Evolutionary conservation across 768 basidiomycete species (phyloP).

Genomic region (Lactarius evosmus): DNA sequence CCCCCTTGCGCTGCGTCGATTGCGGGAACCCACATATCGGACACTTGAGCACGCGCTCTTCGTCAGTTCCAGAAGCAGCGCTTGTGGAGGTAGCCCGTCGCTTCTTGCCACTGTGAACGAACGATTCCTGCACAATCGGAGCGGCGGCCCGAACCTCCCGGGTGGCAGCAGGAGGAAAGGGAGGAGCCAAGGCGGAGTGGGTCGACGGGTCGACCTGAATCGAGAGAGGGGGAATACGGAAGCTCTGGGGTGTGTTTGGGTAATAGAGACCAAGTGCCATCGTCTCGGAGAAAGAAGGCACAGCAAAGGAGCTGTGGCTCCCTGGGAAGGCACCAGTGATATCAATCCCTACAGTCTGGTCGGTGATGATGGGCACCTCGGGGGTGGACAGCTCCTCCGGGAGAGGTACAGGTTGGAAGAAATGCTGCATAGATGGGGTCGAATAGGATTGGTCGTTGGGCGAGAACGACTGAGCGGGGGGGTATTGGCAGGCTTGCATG

Average conservation of each 20-base stretch:
- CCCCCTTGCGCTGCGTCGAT: slow-evolving; percentile 11
- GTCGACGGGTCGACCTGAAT: background rate
- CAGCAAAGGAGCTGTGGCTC: background rate
- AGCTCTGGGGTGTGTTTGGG: background rate
- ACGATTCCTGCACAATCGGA: background rate
- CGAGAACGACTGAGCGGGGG: background rate
- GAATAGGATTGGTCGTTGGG: background rate
- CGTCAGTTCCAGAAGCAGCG: background rate
- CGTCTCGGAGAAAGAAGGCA: background rate
- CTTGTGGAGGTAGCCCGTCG: background rate
- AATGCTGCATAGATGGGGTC: background rate
- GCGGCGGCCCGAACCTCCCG: slow-evolving; percentile 4
- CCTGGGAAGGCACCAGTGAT: background rate
- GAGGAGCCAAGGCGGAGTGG: background rate
- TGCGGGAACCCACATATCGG: slow-evolving; percentile 3
- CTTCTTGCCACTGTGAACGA: background rate
- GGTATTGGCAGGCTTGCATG: background rate
- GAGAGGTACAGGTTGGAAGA: background rate
- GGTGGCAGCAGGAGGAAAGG: background rate
- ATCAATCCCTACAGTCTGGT: background rate
- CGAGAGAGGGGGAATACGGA: background rate
- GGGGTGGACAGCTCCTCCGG: background rate
- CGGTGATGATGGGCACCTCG: background rate
- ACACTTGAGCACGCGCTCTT: background rate
- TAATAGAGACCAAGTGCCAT: slow-evolving; percentile 18